phyloP scores from a whole-genome alignment of 345 rosid genomes.

The Acer campestre region DNA sequence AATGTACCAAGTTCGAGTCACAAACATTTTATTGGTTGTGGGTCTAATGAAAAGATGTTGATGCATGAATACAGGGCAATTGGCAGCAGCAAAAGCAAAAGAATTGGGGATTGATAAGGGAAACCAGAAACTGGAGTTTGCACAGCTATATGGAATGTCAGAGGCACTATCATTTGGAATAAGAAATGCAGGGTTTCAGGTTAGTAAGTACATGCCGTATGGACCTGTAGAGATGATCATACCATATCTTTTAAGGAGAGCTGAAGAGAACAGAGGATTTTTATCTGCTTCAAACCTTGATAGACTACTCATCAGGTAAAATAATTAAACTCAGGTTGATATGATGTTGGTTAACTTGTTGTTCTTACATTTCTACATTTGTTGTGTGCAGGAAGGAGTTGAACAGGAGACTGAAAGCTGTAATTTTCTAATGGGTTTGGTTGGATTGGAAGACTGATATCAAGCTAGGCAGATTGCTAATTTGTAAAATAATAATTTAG shows the following conservation, averaged over 20 bases:
- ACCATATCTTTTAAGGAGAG: constrained; percentile 85
- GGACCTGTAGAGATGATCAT: constrained; percentile 74
- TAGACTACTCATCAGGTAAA: constrained; percentile 67
- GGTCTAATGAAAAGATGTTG: too few species aligned
- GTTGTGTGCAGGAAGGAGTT: constrained; percentile 64
- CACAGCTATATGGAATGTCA: constrained; percentile 90
- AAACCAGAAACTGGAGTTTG: constrained; percentile 66
- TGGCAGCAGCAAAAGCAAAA: constrained; percentile 61
- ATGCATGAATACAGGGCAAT: constrained; percentile 43
- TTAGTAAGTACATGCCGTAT: constrained; percentile 87
- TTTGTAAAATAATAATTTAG: background rate
- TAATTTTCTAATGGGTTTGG: constrained; percentile 25
- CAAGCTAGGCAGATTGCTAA: background rate
- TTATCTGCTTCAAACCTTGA: constrained; percentile 66
- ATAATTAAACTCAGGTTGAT: too few species aligned
- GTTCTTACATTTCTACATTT: too few species aligned
- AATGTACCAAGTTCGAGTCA: too few species aligned
- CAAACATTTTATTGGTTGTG: too few species aligned
- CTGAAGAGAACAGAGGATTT: constrained; percentile 89
- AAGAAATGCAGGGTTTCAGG: constrained; percentile 81
- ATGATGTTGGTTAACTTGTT: too few species aligned
- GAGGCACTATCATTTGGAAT: constrained; percentile 77
- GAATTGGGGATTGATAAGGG: constrained; percentile 62
- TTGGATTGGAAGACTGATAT: background rate
- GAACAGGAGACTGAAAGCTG: constrained; percentile 54